Evolutionary conservation across 2,329 filamentous ascomycete genomes (phyloP).

Genomic region (Pestalotiopsis sp.): DNA sequence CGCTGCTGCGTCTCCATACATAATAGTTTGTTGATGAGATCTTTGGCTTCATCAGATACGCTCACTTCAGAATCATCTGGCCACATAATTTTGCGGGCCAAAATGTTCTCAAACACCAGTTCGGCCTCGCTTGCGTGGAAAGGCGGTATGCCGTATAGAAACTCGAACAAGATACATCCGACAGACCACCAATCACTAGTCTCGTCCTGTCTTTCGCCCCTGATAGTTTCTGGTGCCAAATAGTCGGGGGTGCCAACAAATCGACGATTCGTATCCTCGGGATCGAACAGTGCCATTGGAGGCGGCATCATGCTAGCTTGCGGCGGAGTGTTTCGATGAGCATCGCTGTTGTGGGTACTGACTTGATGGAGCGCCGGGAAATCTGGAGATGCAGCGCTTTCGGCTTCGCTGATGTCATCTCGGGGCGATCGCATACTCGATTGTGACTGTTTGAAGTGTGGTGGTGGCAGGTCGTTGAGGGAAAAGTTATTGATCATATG

Average conservation of each 20-base stretch:
- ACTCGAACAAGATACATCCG: conserved; percentile 98
- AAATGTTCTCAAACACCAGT: conserved; percentile 94
- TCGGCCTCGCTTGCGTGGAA: conserved; percentile 92
- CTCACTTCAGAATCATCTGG: conserved; percentile 80
- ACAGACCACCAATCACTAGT: conserved; percentile 99
- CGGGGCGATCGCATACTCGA: conserved; percentile 60
- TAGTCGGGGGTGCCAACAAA: conserved; percentile 99
- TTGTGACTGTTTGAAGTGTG: conserved; percentile 28
- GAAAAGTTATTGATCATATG: conserved; percentile 82
- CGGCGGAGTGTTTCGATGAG: conserved; percentile 62
- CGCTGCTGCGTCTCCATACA: conserved; percentile 81
- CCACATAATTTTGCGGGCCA: conserved; percentile 89
- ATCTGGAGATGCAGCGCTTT: conserved; percentile 77
- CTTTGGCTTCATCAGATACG: conserved; percentile 85
- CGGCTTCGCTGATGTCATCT: conserved; percentile 75
- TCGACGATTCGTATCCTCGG: conserved; percentile 86
- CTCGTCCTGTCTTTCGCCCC: conserved; percentile 92
- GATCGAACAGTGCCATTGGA: conserved; percentile 93
- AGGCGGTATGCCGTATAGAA: conserved; percentile 88
- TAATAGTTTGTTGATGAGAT: conserved; percentile 90
- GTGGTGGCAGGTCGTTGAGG: conserved; percentile 61
- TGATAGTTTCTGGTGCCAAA: conserved; percentile 94
- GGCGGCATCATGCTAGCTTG: conserved; percentile 79
- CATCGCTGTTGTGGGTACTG: conserved; percentile 47
- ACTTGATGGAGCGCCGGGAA: conserved; percentile 65